phyloP scores from a whole-genome alignment of 306 rosid species.

The Crotalaria pallida region DNA sequence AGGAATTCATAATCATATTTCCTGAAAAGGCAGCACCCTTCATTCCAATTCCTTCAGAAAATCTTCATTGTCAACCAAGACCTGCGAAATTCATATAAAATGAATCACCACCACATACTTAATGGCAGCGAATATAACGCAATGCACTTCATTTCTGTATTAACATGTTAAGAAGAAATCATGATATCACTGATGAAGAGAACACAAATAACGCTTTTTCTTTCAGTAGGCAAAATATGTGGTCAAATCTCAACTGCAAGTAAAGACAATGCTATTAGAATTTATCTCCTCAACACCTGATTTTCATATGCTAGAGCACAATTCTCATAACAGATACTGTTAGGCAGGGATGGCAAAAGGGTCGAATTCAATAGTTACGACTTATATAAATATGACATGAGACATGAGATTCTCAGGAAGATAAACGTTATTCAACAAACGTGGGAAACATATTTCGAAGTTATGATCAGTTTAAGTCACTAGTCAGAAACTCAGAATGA shows the following conservation, averaged over 20 bases:
- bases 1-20: background rate
- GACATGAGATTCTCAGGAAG: background rate
- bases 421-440: background rate
- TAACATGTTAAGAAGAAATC: background rate
- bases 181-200: background rate
- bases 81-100: slow-evolving; percentile 43
- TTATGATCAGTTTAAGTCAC: background rate
- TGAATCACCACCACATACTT: slow-evolving; percentile 3
- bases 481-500: background rate
- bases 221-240: background rate
- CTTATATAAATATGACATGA: background rate
- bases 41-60: slow-evolving; percentile 74
- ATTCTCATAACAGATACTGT: background rate
- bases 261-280: background rate
- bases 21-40: slow-evolving; percentile 4
- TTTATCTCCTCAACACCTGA: background rate
- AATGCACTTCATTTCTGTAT: background rate
- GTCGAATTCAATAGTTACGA: background rate
- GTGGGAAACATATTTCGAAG: background rate
- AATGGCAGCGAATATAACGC: background rate
- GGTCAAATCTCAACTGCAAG: background rate
- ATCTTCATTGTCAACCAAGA: slow-evolving; percentile 83
- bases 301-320: background rate
- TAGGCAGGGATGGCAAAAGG: background rate
- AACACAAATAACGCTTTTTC: background rate